Evolutionary conservation across 306 rosid species (phyloP).

Genomic region (Prunus campanulata): DNA sequence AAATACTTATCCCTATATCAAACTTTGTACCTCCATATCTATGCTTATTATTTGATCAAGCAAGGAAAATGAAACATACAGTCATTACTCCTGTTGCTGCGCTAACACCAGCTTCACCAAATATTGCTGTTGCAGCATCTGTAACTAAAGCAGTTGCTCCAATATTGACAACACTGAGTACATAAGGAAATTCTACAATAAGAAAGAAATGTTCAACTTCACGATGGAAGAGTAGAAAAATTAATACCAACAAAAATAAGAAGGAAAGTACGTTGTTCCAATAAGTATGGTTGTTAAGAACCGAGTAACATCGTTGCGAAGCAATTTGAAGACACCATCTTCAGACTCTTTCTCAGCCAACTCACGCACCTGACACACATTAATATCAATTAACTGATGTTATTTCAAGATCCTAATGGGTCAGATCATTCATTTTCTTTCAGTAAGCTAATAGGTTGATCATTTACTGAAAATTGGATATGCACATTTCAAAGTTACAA

Average conservation of each 20-base stretch:
- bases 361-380: conserved; percentile 59
- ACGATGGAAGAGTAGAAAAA: conserved; percentile 14
- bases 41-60: conserved; percentile 16
- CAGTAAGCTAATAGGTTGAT: neutral
- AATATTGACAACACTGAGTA: conserved; percentile 86
- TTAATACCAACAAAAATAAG: conserved; percentile 18
- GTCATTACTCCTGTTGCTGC: conserved; percentile 99
- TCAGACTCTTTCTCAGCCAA: conserved; percentile 91
- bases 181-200: conserved; percentile 39
- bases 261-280: conserved; percentile 90
- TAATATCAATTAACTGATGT: conserved; percentile 22
- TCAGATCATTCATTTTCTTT: neutral
- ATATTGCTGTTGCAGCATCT: conserved; percentile 87
- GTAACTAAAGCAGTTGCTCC: conserved; percentile 98
- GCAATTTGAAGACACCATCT: conserved; percentile 87
- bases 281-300: conserved; percentile 97
- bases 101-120: conserved; percentile 98
- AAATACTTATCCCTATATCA: conserved; percentile 4
- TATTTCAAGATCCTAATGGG: conserved; percentile 15
- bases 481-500: neutral
- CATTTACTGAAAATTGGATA: neutral
- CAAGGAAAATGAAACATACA: conserved; percentile 50
- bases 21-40: conserved; percentile 1
- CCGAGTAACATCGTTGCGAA: conserved; percentile 84
- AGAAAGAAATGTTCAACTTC: conserved; percentile 35